Conservation (phyloP, 2,329 filamentous ascomycete genomes). For the Pseudogymnoascus sp. region DNA sequence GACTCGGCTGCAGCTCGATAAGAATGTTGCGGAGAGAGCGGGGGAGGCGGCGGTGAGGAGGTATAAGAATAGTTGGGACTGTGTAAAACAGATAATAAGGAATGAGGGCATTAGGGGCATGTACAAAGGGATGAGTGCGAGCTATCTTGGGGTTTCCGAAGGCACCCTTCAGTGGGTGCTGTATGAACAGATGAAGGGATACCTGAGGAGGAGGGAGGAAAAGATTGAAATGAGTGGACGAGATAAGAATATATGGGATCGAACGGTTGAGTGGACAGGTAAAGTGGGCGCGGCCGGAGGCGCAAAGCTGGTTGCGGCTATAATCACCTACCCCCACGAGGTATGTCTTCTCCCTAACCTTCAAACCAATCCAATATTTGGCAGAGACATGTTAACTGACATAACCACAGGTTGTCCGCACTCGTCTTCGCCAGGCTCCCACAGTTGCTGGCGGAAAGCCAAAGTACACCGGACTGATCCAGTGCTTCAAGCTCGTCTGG, state of each 20-base stretch:
- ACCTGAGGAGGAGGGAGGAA: slow-evolving; percentile 58
- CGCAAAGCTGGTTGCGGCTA: slow-evolving; percentile 77
- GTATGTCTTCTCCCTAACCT: slow-evolving; percentile 37
- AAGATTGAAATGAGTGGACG: slow-evolving; percentile 50
- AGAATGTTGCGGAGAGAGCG: slow-evolving; percentile 60
- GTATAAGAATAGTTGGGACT: slow-evolving; percentile 85
- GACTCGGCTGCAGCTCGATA: slow-evolving; percentile 86
- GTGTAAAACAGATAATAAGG: slow-evolving; percentile 70
- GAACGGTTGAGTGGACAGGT: slow-evolving; percentile 68
- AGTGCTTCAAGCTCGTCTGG: slow-evolving; percentile 83
- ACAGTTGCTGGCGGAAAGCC: slow-evolving; percentile 55
- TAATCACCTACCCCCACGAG: slow-evolving; percentile 89
- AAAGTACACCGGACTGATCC: slow-evolving; percentile 82
- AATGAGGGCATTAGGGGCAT: slow-evolving; percentile 75
- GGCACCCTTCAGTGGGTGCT: slow-evolving; percentile 88
- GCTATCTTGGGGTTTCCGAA: slow-evolving; percentile 84
- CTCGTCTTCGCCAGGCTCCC: slow-evolving; percentile 79
- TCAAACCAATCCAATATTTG: not conserved
- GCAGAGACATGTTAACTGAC: slow-evolving; percentile 7
- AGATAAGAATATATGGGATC: slow-evolving; percentile 63
- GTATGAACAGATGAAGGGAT: slow-evolving; percentile 84
- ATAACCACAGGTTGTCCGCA: slow-evolving; percentile 60
- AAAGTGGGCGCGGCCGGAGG: slow-evolving; percentile 71
- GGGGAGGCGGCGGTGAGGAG: slow-evolving; percentile 50
- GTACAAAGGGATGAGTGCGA: slow-evolving; percentile 85